A percentile compares a stretch with the other conserved stretches of the same genome.
Conservation (phyloP, 495 filamentous ascomycete genomes). For the Trichoderma reesei region DNA sequence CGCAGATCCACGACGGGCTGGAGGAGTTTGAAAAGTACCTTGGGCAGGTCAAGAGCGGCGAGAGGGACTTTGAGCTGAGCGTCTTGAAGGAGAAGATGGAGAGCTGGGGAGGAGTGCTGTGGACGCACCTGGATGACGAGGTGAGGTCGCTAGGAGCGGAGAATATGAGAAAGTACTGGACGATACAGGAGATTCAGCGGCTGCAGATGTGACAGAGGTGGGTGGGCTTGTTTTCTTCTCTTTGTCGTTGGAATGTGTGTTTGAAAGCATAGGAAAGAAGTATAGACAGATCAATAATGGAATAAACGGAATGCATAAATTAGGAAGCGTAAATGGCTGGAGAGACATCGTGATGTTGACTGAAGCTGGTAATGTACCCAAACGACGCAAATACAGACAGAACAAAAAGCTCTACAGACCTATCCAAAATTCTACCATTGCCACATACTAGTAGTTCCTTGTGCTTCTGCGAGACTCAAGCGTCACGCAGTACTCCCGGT, state of each 20-base stretch:
- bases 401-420: slow-evolving; percentile 1
- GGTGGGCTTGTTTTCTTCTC: background rate
- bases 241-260: background rate
- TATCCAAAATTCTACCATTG: background rate
- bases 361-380: background rate
- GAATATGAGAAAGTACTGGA: slow-evolving; percentile 85
- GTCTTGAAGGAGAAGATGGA: slow-evolving; percentile 63
- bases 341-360: background rate
- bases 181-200: slow-evolving; percentile 57
- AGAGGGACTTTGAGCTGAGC: slow-evolving; percentile 56
- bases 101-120: slow-evolving; percentile 53
- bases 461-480: background rate
- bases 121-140: slow-evolving; percentile 67
- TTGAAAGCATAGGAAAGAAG: background rate
- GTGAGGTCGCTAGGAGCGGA: slow-evolving; percentile 61
- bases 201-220: slow-evolving; percentile 52
- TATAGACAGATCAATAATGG: background rate
- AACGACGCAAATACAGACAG: background rate
- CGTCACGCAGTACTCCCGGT: background rate
- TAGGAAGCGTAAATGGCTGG: background rate
- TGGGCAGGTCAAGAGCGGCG: slow-evolving; percentile 48
- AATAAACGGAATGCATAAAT: background rate
- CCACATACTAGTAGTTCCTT: background rate
- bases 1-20: slow-evolving; percentile 70
- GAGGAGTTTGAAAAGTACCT: slow-evolving; percentile 65